Percentiles rank a stretch among this genome's conserved stretches.
Conservation (phyloP, 164 flowering plant genomes). For the Magnolia officinalis region DNA sequence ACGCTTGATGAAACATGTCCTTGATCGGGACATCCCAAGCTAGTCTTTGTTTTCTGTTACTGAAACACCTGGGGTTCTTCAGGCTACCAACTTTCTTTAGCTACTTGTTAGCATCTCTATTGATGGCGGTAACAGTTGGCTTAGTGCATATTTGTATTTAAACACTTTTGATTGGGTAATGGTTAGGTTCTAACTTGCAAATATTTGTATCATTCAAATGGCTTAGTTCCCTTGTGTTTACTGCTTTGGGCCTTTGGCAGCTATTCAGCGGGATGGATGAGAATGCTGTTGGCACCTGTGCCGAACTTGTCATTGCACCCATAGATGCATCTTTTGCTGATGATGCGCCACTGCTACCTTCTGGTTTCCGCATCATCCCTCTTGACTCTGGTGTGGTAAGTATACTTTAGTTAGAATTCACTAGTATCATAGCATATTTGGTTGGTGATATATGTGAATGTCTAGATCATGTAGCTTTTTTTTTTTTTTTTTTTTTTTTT, state of each 20-base stretch:
- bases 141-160: too few relatives aligned
- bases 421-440: not conserved
- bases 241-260: constrained; percentile 26
- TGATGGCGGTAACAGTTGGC: not conserved
- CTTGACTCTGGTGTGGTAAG: constrained; percentile 75
- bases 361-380: constrained; percentile 96
- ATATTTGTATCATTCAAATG: not conserved
- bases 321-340: constrained; percentile 95
- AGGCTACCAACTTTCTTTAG: too few relatives aligned
- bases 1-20: too few relatives aligned
- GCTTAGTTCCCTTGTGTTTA: not conserved
- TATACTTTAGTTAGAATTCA: not conserved
- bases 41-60: too few relatives aligned
- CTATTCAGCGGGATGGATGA: constrained; percentile 95
- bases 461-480: not conserved
- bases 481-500: too few relatives aligned
- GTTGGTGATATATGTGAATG: not conserved
- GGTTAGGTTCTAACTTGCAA: too few relatives aligned
- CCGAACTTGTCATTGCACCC: constrained; percentile 96
- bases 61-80: too few relatives aligned
- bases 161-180: too few relatives aligned
- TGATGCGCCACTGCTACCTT: constrained; percentile 95
- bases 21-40: too few relatives aligned
- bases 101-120: too few relatives aligned
- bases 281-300: constrained; percentile 82